Percentiles rank a stretch among this genome's conserved stretches.
Conservation (phyloP, 129 eudicot genomes). For the Solidago caesia region DNA sequence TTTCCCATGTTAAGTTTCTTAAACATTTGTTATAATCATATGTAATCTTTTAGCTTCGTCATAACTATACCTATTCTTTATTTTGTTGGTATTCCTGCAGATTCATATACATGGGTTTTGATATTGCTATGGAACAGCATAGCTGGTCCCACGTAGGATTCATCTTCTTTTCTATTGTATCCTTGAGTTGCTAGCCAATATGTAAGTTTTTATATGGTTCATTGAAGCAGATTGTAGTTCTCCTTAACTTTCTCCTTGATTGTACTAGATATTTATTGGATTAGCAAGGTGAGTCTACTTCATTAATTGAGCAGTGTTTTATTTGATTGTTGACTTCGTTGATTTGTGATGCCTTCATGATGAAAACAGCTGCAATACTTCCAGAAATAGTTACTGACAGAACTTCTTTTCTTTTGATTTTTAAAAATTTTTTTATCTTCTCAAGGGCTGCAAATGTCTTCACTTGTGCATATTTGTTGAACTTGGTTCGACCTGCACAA, state of each 20-base stretch:
- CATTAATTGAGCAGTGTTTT: background rate
- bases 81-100: conserved; percentile 42
- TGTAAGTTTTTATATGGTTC: conserved; percentile 19
- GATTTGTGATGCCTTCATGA: conserved; percentile 8
- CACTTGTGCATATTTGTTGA: conserved; percentile 89
- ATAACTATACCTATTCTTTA: background rate
- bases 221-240: conserved; percentile 24
- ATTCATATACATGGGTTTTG: conserved; percentile 99
- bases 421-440: conserved; percentile 7
- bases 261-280: conserved; percentile 71
- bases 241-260: conserved; percentile 54
- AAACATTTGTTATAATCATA: background rate
- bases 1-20: conserved; percentile 15
- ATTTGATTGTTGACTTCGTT: conserved; percentile 9
- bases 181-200: conserved; percentile 43
- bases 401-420: background rate
- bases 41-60: conserved; percentile 2
- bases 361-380: conserved; percentile 10
- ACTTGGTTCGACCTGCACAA: conserved; percentile 83
- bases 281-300: conserved; percentile 75
- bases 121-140: conserved; percentile 99
- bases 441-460: conserved; percentile 95
- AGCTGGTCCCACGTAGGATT: conserved; percentile 99
- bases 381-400: conserved; percentile 12
- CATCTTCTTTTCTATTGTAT: conserved; percentile 97